Percentiles rank a stretch among this genome's conserved stretches.
These are phyloP conservation scores for Monsonia emarginata DNA, from an alignment of 441 rosid genomes.

Conservation along the genomic window DNA sequence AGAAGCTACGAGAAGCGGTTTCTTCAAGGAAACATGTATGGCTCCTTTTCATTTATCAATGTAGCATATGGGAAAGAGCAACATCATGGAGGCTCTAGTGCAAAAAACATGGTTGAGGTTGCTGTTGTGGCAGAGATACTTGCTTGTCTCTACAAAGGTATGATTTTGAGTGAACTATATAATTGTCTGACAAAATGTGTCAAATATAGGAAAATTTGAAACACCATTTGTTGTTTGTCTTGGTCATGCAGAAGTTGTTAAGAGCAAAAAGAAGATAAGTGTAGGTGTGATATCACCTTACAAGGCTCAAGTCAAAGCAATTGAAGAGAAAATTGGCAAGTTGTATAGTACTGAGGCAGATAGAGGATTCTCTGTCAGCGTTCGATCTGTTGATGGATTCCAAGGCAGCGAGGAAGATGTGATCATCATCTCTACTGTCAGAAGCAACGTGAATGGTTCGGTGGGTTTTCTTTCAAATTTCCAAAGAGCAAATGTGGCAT, in stretches of 20 bases:
- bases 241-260: slow-evolving; percentile 18
- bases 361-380: slow-evolving; percentile 21
- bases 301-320: slow-evolving; percentile 28
- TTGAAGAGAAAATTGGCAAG: slow-evolving; percentile 21
- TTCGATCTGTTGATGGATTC: slow-evolving; percentile 30
- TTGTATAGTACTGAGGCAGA: slow-evolving; percentile 1
- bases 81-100: not conserved
- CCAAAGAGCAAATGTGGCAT: slow-evolving; percentile 28
- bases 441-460: slow-evolving; percentile 18
- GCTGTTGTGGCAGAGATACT: slow-evolving; percentile 3
- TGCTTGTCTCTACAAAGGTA: not conserved
- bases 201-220: not conserved
- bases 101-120: slow-evolving; percentile 2
- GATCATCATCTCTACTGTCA: slow-evolving; percentile 28
- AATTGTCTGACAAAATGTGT: not conserved
- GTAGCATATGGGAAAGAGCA: not conserved
- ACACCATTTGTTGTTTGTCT: not conserved
- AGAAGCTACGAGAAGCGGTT: not conserved
- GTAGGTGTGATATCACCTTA: slow-evolving; percentile 35
- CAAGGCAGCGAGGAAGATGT: slow-evolving; percentile 38
- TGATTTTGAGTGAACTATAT: not conserved
- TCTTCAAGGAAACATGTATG: slow-evolving; percentile 3
- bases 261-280: slow-evolving; percentile 17
- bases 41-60: slow-evolving; percentile 6
- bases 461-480: slow-evolving; percentile 21